phyloP scores from a whole-genome alignment of 2,329 filamentous ascomycete genomes.

The Botrytis medusae region DNA sequence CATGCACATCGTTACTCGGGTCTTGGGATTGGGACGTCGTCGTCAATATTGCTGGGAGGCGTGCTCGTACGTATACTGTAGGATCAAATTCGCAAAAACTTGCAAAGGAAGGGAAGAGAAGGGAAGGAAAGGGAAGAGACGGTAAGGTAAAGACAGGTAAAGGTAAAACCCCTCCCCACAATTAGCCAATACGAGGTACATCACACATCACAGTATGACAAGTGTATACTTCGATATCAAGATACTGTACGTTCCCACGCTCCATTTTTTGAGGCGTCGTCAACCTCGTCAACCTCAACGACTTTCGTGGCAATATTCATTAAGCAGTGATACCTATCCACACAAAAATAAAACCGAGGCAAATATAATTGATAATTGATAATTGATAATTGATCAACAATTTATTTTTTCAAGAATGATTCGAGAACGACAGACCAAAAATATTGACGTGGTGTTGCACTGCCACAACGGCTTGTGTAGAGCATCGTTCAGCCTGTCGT shows the following conservation, averaged over 20 bases:
- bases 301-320: not conserved
- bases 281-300: constrained; percentile 9
- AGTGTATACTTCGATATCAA: not conserved
- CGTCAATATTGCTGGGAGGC: constrained; percentile 2
- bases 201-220: not conserved
- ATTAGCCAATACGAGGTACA: not conserved
- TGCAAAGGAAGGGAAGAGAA: not conserved
- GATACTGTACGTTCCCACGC: not conserved
- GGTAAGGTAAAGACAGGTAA: no score
- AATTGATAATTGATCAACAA: not conserved
- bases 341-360: not conserved
- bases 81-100: constrained; percentile 4
- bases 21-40: not conserved
- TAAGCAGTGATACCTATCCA: not conserved
- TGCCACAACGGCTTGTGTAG: constrained; percentile 15
- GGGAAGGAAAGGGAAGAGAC: no score
- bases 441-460: constrained; percentile 20
- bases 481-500: constrained; percentile 21
- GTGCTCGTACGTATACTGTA: not conserved
- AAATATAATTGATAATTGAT: not conserved
- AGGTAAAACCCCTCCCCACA: not conserved
- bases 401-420: not conserved
- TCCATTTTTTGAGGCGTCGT: not conserved
- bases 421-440: not conserved
- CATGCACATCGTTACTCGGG: not conserved